Evolutionary conservation across 164 flowering plant species (phyloP), one percentile per base, ranked within the genome.

Genomic region (Sextonia rubra): DNA sequence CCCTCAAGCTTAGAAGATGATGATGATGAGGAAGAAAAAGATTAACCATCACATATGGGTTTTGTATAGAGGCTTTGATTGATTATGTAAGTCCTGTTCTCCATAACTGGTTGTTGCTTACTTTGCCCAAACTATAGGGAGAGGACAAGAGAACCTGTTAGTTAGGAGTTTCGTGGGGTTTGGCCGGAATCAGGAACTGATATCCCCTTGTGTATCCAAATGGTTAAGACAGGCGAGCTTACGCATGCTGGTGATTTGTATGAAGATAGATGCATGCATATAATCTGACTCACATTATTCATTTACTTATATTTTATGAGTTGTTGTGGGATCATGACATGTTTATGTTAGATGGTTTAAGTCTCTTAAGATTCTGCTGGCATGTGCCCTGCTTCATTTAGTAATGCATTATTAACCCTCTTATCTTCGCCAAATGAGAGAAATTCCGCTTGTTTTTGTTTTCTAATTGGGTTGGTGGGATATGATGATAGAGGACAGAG

Each of bases 81-180:
- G 70, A 44, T 66, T 73, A 72, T 73, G 71, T 69, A 65, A 71
- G 71, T 80, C 69, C 62, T 44, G 66, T 67, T 22, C 48, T 27
- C 47, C 14, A 61, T 23, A 9, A 24, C 30, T 23, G 27, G 44
- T 66, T 66, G 26, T 68, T 47, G 25, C n/a, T 66, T 4, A 15
- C 26, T 17, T 48, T 48, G 24, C 29, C 22, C 3, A 52, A 52
- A 20, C 58, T 18, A 3, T 17, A 14, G 1, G 3, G 58, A 20
- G 6, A 23, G 3, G 14, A 14, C 4, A 24, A 32, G 44, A 66
- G 9, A 30, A 1, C 62, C 44, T 37, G 44, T 30, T 66, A 66
- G 55, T 4, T 66, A 73, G 75, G 64, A 37, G 25, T 30, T 52
- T 52, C 14, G 58, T 52, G 58, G 14, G 32, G 9, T n/a, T 22